phyloP scores from a whole-genome alignment of 78 protist genomes.

The Dictyostelium brefeldianum region DNA sequence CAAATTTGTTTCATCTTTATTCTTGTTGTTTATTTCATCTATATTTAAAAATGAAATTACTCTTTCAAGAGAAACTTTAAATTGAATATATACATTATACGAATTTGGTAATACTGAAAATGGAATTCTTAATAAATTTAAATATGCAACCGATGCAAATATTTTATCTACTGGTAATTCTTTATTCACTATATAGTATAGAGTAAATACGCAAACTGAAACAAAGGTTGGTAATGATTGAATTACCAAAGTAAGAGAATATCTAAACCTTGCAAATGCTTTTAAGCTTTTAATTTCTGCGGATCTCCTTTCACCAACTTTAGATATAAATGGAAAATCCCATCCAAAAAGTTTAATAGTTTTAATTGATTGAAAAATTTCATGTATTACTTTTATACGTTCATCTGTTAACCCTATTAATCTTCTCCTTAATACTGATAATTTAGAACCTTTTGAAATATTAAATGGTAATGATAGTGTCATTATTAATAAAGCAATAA shows the following conservation, averaged over 20 bases:
- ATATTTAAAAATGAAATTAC: conserved; percentile 43
- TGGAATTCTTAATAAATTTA: conserved; percentile 90
- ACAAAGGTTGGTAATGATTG: neutral
- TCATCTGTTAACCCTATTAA: conserved; percentile 26
- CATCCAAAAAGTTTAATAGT: conserved; percentile 92
- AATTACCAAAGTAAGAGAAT: neutral
- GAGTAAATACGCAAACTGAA: conserved; percentile 17
- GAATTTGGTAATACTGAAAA: conserved; percentile 78
- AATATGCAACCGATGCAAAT: conserved; percentile 85
- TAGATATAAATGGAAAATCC: no score
- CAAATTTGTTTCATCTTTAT: no score
- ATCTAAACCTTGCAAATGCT: neutral
- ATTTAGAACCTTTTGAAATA: neutral
- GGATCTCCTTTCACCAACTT: no score
- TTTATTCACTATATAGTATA: neutral
- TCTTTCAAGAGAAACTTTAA: conserved; percentile 74
- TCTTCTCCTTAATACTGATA: neutral
- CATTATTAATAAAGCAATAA: conserved; percentile 41
- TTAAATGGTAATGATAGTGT: conserved; percentile 9
- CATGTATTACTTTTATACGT: conserved; percentile 80
- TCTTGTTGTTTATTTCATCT: no score
- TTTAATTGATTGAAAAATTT: conserved; percentile 83
- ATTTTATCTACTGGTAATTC: conserved; percentile 65
- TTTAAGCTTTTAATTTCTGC: neutral
- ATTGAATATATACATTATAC: conserved; percentile 42